Base-by-base conservation (phyloP, 306 rosid genomes). In the Trichosanthes truncata region DNA sequence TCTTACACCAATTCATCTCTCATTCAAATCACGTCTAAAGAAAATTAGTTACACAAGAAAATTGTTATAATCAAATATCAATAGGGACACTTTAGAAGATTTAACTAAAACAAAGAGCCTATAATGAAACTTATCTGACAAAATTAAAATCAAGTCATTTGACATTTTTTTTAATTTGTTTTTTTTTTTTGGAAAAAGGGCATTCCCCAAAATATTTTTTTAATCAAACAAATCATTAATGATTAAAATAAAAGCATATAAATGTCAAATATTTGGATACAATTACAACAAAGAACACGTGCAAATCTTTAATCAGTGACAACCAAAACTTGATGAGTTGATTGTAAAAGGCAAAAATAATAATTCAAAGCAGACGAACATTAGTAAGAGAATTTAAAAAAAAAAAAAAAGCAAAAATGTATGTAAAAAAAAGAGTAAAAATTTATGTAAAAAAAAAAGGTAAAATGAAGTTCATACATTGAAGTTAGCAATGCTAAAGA, bases 291-390 rank as follows among this genome's bases (percentile, higher is more conserved):
- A 38, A 31, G 38, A 80, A 52, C 88, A 82, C 80, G 85, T 77
- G 88, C 76, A 78, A 20, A 71, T 82, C 82, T 35, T 36, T 7
- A 65, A 65, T 38, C 10, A 41, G 77, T 77, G 85, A 80, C 82
- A 77, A 77, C 67, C 78, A 82, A 72, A 75, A 80, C 25, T 81
- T 33, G 55, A 49, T 31, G 73, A 52, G 10, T 43, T 55, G 18
- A 49, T 12, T 48, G 23, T 17, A 83, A 43, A 25, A 26, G 26
- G 60, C 25, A 63, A 43, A 26, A 29, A 45, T 18, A 13, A 60
- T 29, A 29, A 1, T 29, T 11, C 18, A 60, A 60, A 60, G 2
- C 26, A 53, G 7, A 6, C 11, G 25, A 53, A 53, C 9, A 7
- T 53, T 53, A 7, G 26, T 18, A 53, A 9, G 49, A 45, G 49